Percentiles rank a stretch among this genome's conserved stretches.
These are phyloP conservation scores for Phytophthora kernoviae DNA, from an alignment of 352 stramenopile species.

Conservation along the genomic window DNA sequence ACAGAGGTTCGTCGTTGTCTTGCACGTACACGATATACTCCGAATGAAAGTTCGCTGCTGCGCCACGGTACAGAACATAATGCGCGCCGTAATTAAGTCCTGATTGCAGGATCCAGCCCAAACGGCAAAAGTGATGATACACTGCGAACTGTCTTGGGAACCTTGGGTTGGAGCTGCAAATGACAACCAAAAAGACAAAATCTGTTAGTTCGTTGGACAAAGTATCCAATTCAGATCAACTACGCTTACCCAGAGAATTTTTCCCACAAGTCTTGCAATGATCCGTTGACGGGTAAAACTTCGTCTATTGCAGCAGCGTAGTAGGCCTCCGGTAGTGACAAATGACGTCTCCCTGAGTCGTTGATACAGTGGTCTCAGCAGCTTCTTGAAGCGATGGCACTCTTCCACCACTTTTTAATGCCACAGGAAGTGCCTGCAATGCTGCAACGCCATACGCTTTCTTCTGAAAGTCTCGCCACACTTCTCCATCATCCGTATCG, in stretches of 20 bases:
- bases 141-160: slow-evolving; percentile 51
- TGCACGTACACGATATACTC: slow-evolving; percentile 78
- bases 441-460: slow-evolving; percentile 22
- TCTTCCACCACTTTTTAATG: neutral
- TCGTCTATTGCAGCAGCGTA: slow-evolving; percentile 39
- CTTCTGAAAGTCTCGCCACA: slow-evolving; percentile 23
- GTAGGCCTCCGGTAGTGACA: slow-evolving; percentile 59
- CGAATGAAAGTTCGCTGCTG: slow-evolving; percentile 59
- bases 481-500: slow-evolving; percentile 8
- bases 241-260: slow-evolving; percentile 38
- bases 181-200: neutral
- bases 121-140: slow-evolving; percentile 67
- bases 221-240: neutral
- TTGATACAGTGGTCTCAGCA: too few relatives aligned
- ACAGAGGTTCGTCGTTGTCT: slow-evolving; percentile 6
- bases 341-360: slow-evolving; percentile 25
- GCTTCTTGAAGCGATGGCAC: neutral
- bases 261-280: slow-evolving; percentile 37
- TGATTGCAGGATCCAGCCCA: slow-evolving; percentile 54
- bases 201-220: neutral
- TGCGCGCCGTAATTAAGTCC: slow-evolving; percentile 78
- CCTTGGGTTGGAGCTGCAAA: slow-evolving; percentile 20
- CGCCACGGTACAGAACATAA: slow-evolving; percentile 70
- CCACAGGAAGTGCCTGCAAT: neutral
- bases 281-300: slow-evolving; percentile 23